Evolutionary conservation across 164 flowering plant genomes (phyloP), one percentile per base, ranked within the genome.

Genomic region (Saururus chinensis): DNA sequence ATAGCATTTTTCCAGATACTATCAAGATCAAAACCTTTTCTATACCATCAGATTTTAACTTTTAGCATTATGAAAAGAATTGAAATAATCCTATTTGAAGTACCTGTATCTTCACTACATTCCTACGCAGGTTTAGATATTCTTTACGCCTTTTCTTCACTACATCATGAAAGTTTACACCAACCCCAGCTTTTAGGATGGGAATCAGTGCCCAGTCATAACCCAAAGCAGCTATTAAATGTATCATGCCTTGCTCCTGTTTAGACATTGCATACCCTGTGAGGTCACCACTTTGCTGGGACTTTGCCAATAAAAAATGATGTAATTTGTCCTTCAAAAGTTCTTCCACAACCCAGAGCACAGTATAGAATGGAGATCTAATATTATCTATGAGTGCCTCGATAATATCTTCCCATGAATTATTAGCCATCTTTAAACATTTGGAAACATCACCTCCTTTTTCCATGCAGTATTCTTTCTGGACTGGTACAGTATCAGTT

Each of bases 101-200:
- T 57, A 90, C 99, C 96, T 90, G 97, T 73, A 93, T 89, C 78
- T 82, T 88, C 64, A 93, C 97, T 45, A 88, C 95, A 81, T 93
- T 90, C 74, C 79, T 89, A 52, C 95, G 90, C 52, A 86, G 60
- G 52, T 86, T 64, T 37, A 88, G 77, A 74, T 83, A 95, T 51
- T 90, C 85, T 57, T 86, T 88, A 14, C 97, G 89, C 20, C 87
- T 86, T 78, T 90, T 90, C 83, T 90, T 96, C 96, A 85, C 14
- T 13, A 75, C 72, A 62, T 95, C 99, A 53, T 97, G 99, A 66
- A 90, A 90, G 70, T 95, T 82, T 55, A 95, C 61, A 61, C 77
- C 72, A 66, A 95, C 82, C 49, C 97, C 93, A 74, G 64, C 71
- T 56, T 68, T 68, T 16, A 95, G 81, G 70, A 95, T 73, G 48